These are phyloP conservation scores for Globisporangium splendens DNA, from an alignment of 352 stramenopile genomes.

Conservation along the genomic window DNA sequence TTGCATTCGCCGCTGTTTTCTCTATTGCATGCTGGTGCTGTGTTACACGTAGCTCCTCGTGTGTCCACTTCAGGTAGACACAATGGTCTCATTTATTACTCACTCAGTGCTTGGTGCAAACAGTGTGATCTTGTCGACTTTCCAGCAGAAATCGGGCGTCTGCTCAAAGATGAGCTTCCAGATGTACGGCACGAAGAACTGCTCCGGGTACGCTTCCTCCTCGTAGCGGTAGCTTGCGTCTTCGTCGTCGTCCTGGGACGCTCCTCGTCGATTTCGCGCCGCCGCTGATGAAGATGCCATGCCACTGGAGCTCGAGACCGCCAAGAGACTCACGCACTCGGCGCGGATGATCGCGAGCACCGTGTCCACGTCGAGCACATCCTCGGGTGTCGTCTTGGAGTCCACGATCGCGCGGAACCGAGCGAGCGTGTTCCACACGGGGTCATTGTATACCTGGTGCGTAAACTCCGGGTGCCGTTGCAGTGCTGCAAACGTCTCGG, in stretches of 20 bases:
- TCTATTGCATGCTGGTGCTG: conserved; percentile 7
- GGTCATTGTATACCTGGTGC: conserved; percentile 54
- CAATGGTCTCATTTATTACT: too few relatives aligned
- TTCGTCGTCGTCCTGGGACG: conserved; percentile 32
- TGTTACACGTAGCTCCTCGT: too few relatives aligned
- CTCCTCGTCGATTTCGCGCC: background rate
- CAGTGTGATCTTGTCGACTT: conserved; percentile 76
- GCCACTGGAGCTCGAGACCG: conserved; percentile 22
- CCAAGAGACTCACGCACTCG: conserved; percentile 67
- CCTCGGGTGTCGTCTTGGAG: conserved; percentile 47
- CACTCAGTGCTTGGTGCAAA: conserved; percentile 30
- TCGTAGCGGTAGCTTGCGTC: conserved; percentile 81
- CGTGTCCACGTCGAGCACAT: conserved; percentile 59
- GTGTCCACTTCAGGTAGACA: too few relatives aligned
- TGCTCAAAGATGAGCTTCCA: conserved; percentile 73
- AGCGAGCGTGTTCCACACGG: conserved; percentile 59
- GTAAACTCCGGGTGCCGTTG: conserved; percentile 58
- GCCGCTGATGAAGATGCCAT: too few relatives aligned
- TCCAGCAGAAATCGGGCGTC: conserved; percentile 78
- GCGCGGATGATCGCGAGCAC: conserved; percentile 64
- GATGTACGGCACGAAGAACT: conserved; percentile 81
- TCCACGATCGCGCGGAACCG: conserved; percentile 64
- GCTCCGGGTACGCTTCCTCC: conserved; percentile 60
- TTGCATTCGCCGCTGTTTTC: background rate
- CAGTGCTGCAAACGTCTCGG: conserved; percentile 51